Conservation (phyloP, 495 filamentous ascomycete genomes). For the Tuber umbilicatum region DNA sequence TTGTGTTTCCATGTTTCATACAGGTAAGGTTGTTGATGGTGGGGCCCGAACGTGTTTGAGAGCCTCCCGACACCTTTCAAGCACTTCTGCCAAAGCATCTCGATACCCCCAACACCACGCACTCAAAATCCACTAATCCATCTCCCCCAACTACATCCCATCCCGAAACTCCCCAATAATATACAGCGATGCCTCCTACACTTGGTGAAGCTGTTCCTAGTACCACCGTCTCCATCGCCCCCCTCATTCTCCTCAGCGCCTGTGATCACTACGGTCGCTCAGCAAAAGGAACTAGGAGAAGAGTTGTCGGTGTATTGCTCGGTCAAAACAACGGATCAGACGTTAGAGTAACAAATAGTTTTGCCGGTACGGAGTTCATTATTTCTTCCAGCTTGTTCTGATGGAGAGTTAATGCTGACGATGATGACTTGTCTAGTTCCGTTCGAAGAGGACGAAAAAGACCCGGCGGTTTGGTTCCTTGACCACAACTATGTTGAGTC, state of each 20-base stretch:
- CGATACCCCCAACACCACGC: constrained; percentile 6
- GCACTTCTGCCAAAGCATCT: background rate
- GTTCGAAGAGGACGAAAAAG: constrained; percentile 97
- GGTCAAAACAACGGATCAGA: constrained; percentile 93
- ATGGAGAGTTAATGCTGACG: constrained; percentile 25
- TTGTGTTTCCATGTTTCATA: background rate
- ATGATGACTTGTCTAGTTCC: constrained; percentile 58
- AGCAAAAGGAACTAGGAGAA: constrained; percentile 81
- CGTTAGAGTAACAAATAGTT: constrained; percentile 97
- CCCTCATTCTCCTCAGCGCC: constrained; percentile 92
- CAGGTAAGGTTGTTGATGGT: background rate
- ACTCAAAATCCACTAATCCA: constrained; percentile 14
- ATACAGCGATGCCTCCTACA: constrained; percentile 38
- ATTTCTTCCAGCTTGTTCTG: constrained; percentile 13
- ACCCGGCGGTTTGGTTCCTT: constrained; percentile 97
- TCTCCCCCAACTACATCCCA: constrained; percentile 28
- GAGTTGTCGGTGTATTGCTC: constrained; percentile 90
- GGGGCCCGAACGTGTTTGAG: background rate
- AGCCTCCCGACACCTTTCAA: background rate
- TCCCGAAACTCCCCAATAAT: constrained; percentile 10
- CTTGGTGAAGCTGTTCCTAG: constrained; percentile 39
- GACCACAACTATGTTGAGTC: constrained; percentile 99
- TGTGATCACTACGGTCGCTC: constrained; percentile 97
- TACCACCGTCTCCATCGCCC: constrained; percentile 84
- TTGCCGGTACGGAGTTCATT: constrained; percentile 64